Conservation (phyloP, 2,329 filamentous ascomycete genomes). For the Cytospora leucostoma region DNA sequence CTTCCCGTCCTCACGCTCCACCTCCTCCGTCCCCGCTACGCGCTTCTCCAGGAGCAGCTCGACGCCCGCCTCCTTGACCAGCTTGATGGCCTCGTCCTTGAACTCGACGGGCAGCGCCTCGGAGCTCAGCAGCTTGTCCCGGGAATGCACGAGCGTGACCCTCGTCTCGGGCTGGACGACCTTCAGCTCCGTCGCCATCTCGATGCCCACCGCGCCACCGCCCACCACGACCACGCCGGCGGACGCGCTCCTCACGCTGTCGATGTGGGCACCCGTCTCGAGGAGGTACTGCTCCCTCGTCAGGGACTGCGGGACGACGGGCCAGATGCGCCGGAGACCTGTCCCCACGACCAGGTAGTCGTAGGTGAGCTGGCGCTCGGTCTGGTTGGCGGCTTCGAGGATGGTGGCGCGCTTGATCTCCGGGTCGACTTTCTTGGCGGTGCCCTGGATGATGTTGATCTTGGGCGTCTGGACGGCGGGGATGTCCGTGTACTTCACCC, state of each 20-base stretch:
- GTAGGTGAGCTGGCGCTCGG: constrained; percentile 53
- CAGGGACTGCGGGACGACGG: constrained; percentile 69
- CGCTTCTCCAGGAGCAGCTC: constrained; percentile 64
- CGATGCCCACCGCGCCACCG: constrained; percentile 73
- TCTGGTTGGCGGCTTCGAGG: constrained; percentile 49
- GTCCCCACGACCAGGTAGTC: constrained; percentile 76
- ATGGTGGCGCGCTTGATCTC: constrained; percentile 60
- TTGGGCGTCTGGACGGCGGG: constrained; percentile 64
- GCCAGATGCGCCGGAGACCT: constrained; percentile 69
- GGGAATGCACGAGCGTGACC: constrained; percentile 76
- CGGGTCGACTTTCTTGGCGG: constrained; percentile 61
- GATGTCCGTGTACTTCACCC: constrained; percentile 69
- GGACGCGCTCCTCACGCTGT: constrained; percentile 51
- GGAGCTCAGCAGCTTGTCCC: constrained; percentile 68
- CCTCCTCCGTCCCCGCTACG: constrained; percentile 50
- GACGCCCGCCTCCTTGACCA: constrained; percentile 64
- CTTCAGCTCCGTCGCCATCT: constrained; percentile 81
- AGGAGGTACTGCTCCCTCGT: constrained; percentile 62
- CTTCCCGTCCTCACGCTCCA: constrained; percentile 44
- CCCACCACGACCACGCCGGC: constrained; percentile 75
- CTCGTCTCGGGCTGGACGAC: constrained; percentile 61
- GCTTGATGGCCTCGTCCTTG: constrained; percentile 60
- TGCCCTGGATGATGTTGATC: constrained; percentile 67
- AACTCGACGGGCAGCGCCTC: constrained; percentile 72
- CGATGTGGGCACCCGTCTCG: constrained; percentile 63